These are phyloP conservation scores for Stagonosporopsis vannaccii DNA, from an alignment of 2,329 filamentous ascomycete species.

Conservation along the genomic window DNA sequence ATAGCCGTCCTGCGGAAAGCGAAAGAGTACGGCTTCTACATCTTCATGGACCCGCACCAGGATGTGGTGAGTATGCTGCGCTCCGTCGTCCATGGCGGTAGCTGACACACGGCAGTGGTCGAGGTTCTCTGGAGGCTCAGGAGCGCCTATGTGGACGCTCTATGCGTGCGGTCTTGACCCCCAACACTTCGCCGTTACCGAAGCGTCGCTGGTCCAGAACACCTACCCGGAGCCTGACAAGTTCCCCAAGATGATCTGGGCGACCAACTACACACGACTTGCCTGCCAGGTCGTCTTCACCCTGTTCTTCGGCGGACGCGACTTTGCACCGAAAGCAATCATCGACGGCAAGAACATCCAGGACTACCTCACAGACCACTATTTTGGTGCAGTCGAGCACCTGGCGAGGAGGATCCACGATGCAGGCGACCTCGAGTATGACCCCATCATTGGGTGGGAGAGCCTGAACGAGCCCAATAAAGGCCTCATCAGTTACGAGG, in stretches of 20 bases:
- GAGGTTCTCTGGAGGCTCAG: conserved; percentile 89
- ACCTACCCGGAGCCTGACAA: conserved; percentile 83
- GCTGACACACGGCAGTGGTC: conserved; percentile 72
- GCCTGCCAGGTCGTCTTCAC: conserved; percentile 92
- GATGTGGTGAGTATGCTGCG: conserved; percentile 74
- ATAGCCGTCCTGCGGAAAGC: conserved; percentile 83
- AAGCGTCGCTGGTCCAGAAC: conserved; percentile 94
- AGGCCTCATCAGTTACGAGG: conserved; percentile 82
- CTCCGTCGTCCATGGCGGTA: too few relatives aligned
- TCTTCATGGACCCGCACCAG: conserved; percentile 99
- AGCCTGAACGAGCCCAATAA: conserved; percentile 94
- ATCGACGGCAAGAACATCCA: conserved; percentile 96
- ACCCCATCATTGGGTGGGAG: conserved; percentile 94
- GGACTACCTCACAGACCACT: conserved; percentile 90
- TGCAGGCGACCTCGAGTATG: conserved; percentile 84
- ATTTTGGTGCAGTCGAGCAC: conserved; percentile 78
- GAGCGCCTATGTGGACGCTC: conserved; percentile 96
- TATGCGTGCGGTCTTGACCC: conserved; percentile 95
- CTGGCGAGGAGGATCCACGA: conserved; percentile 86
- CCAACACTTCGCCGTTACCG: conserved; percentile 80
- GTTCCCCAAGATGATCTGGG: conserved; percentile 99
- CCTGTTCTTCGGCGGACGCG: conserved; percentile 86
- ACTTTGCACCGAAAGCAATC: conserved; percentile 95
- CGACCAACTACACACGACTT: conserved; percentile 91
- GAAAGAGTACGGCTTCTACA: conserved; percentile 89